Evolutionary conservation across 345 rosid species (phyloP), one percentile per base, ranked within the genome.

Genomic region (Ceriops zippeliana): DNA sequence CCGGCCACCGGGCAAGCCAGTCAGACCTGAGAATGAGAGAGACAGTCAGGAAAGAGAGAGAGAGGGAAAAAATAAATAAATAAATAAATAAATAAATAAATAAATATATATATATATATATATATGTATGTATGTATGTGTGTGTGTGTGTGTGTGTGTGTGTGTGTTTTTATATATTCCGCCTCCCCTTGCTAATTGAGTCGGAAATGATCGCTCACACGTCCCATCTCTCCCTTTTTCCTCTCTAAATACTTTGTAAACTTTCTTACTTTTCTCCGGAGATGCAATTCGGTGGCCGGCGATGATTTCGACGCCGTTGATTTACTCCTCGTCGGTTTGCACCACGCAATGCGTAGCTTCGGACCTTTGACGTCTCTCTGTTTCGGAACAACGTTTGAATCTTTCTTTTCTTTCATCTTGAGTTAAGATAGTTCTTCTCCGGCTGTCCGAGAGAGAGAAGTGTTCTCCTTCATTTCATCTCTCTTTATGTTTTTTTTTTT

Each of bases 181-280:
- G 56, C 53, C 63, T 74, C 82, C 73, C 75, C 30, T 27, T 64
- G 30, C 10, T 75, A 71, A 78, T 38, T 65, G 61, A 63, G 77
- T 77, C 82, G 75, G 74, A 72, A 71, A 66, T 74, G 83, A 74
- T 79, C 82, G 73, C 69, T 79, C 84, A 79, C 68, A 76, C 77
- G 83, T 80, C 79, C 83, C 82, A 22, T 68, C 54, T 24, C 72
- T 57, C n/a, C 27, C 52, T 49, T 28, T 67, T 67, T 24, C 57
- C 30, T 62, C 24, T 16, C 31, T 1, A 28, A 20, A 9, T n/a
- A 26, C 3, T 16, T 20, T 17, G 32, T 3, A 11, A 22, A 20
- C 8, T 16, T 62, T n/a, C 49, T 19, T n/a, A 2, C 58, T 21
- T 9, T 22, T 3, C 24, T 38, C 65, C 62, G n/a, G 21, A 59